Evolutionary conservation across 139 green algal genomes (phyloP).

Genomic region (Gonium pectorale): DNA sequence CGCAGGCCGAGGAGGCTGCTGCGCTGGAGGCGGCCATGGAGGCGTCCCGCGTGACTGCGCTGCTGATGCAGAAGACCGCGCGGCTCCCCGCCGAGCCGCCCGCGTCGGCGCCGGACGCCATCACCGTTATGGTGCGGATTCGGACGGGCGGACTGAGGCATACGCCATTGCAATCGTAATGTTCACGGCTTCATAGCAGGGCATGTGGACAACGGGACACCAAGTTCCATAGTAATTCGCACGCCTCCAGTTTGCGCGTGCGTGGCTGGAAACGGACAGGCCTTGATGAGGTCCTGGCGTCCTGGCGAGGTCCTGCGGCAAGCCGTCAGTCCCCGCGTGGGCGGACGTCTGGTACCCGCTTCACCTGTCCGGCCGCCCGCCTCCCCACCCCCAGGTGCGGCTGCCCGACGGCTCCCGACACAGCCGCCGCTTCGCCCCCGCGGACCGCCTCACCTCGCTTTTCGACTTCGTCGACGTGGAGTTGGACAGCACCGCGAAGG

Average conservation of each 20-base stretch:
- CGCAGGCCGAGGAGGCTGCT: slow-evolving; percentile 12
- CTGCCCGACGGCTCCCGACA: slow-evolving; percentile 74
- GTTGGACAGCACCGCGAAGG: slow-evolving; percentile 20
- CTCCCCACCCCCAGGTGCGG: slow-evolving; percentile 61
- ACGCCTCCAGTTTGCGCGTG: too few relatives aligned
- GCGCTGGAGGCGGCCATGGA: slow-evolving; percentile 19
- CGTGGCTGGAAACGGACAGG: too few relatives aligned
- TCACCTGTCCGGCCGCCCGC: neutral
- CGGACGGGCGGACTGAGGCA: too few relatives aligned
- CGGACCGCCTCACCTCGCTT: slow-evolving; percentile 60
- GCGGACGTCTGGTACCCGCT: too few relatives aligned
- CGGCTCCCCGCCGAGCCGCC: slow-evolving; percentile 69
- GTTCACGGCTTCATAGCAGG: too few relatives aligned
- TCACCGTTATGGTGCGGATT: slow-evolving; percentile 60
- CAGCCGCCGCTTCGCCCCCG: slow-evolving; percentile 67
- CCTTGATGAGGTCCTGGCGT: too few relatives aligned
- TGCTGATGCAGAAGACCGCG: slow-evolving; percentile 40
- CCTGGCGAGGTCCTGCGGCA: too few relatives aligned
- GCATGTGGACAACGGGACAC: too few relatives aligned
- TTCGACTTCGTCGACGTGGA: slow-evolving; percentile 88
- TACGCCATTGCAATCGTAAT: too few relatives aligned
- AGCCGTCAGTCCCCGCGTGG: too few relatives aligned
- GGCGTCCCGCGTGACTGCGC: slow-evolving; percentile 22
- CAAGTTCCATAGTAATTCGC: too few relatives aligned
- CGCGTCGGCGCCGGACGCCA: slow-evolving; percentile 35